Evolutionary conservation across 352 stramenopile species (phyloP), one percentile per base, ranked within the genome.

Genomic region (Phytopythium delawarense): DNA sequence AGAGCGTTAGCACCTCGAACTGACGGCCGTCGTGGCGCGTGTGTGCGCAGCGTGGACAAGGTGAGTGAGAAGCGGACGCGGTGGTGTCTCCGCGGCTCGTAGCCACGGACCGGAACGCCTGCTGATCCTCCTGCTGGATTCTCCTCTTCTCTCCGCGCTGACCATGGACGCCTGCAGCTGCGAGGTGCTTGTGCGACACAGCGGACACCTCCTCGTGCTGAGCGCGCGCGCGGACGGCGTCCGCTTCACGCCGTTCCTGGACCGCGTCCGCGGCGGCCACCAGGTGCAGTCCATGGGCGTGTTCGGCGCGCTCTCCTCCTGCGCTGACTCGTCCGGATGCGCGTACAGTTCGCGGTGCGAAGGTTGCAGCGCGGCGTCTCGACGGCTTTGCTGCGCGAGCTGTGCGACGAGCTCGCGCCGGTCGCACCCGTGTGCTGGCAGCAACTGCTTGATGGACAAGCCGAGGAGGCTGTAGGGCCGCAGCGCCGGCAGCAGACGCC

Each of bases 301-400:
- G 34, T 58, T 32, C 28, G 28, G 28, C 7, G 39, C 8, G 21
- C 44, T 57, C 16, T 40, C 57, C 18, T 21, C 13, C 20, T 18
- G 21, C 3, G 12, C 12, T 60, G 4, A 16, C 7, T 16, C 2
- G 25, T 18, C 9, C 13, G 25, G 11, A 52, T 18, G 28, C 58
- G 28, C 57, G n/a, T 39, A 15, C 37, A 89, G 79, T 79, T 76
- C 23, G 79, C 75, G 8, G 63, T 89, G 42, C 77, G 79, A 1
- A 69, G 77, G 21, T 62, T 89, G 45, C 71, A 69, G 37, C 60
- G 78, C 45, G 69, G 77, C 0, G 45, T 61, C 20, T 75, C 37
- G 59, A 62, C 21, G 35, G 45, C 53, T 20, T 37, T 59, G 9
- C 60, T 88, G 9, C 75, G 75, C 2, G 59, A 77, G 3, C 32